Percentiles rank a stretch among this genome's conserved stretches.
Conservation (phyloP, 257 asterid species). For the Solanum bulbocastanum region DNA sequence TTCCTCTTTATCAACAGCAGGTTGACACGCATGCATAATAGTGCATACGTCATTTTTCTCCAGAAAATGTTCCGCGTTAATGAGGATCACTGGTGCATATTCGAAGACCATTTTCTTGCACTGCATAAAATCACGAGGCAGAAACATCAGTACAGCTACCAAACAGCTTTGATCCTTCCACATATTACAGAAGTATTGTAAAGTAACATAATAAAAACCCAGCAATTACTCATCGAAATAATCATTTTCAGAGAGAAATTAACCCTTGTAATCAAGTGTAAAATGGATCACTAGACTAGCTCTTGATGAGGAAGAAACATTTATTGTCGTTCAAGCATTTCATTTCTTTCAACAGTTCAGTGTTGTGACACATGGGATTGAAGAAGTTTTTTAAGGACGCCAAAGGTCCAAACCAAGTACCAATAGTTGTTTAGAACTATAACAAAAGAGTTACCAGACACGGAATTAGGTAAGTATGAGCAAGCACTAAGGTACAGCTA, state of each 20-base stretch:
- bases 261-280: background rate
- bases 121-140: conserved; percentile 26
- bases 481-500: background rate
- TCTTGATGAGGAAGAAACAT: background rate
- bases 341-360: background rate
- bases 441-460: background rate
- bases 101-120: conserved; percentile 84
- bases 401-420: background rate
- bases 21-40: conserved; percentile 53
- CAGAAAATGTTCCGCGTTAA: conserved; percentile 74
- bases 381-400: background rate
- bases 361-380: background rate
- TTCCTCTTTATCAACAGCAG: conserved; percentile 5
- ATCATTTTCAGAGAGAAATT: background rate
- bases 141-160: background rate
- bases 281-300: background rate
- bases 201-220: background rate
- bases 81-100: conserved; percentile 68
- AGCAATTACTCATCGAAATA: background rate
- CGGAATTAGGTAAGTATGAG: background rate
- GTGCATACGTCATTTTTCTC: conserved; percentile 62
- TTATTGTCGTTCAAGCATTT: background rate
- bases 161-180: background rate
- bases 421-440: background rate
- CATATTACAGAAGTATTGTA: background rate